Conservation (phyloP, 305 asterid genomes). For the Rubia tinctorum region DNA sequence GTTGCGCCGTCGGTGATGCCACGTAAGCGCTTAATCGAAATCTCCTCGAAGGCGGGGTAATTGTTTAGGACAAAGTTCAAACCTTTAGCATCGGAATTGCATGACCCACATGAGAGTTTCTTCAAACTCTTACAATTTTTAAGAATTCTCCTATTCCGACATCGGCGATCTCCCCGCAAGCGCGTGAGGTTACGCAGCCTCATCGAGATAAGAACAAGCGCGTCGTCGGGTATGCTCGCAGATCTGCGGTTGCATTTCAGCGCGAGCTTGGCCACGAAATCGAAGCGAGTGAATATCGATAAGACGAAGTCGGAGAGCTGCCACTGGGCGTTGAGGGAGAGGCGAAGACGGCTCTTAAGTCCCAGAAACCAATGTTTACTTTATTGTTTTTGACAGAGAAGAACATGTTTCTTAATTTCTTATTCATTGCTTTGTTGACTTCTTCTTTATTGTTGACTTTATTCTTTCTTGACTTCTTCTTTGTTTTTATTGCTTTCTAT, state of each 20-base stretch:
- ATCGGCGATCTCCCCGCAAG: conserved; percentile 63
- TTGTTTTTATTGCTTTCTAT: no score
- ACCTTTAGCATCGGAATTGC: conserved; percentile 65
- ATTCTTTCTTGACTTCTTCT: no score
- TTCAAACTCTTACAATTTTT: conserved; percentile 53
- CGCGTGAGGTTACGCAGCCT: conserved; percentile 55
- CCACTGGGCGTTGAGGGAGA: conserved; percentile 60
- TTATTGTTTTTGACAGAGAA: no score
- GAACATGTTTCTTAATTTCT: no score
- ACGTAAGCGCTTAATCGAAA: conserved; percentile 64
- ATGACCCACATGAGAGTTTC: conserved; percentile 73
- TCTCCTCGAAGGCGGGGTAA: conserved; percentile 57
- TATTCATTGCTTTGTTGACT: no score
- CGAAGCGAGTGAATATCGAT: conserved; percentile 50
- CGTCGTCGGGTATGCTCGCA: conserved; percentile 58
- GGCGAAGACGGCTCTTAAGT: conserved; percentile 77
- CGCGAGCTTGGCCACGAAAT: conserved; percentile 62
- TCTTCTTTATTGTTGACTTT: no score
- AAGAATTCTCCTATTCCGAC: conserved; percentile 53
- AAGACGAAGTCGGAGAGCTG: conserved; percentile 35
- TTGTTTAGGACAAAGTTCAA: conserved; percentile 59
- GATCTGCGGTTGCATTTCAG: conserved; percentile 84
- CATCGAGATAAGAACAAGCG: conserved; percentile 45
- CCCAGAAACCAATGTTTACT: no score
- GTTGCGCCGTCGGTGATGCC: conserved; percentile 52